phyloP scores from a whole-genome alignment of 1,284 basidiomycete genomes.

The Fistulinella cinereoalba region DNA sequence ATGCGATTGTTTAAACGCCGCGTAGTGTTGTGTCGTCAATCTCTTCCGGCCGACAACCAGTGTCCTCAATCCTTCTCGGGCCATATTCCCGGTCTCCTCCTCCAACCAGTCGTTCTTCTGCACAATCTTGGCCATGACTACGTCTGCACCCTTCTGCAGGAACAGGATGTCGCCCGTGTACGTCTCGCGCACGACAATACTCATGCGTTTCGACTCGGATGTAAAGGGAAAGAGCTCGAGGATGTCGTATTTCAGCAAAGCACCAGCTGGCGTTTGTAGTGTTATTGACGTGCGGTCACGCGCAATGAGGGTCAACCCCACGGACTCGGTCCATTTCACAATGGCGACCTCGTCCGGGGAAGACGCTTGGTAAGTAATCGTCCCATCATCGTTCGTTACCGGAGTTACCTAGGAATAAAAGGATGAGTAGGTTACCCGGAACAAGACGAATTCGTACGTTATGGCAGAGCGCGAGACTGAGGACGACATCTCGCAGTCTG shows the following conservation, averaged over 20 bases:
- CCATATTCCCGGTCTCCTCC: conserved; percentile 99
- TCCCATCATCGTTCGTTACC: conserved; percentile 90
- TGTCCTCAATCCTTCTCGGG: conserved; percentile 92
- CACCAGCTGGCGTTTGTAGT: conserved; percentile 66
- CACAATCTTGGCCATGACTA: conserved; percentile 95
- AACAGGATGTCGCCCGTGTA: conserved; percentile 93
- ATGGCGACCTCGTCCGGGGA: conserved; percentile 99
- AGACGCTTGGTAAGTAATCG: conserved; percentile 95
- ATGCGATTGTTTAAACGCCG: conserved; percentile 74
- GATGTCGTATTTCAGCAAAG: conserved; percentile 82
- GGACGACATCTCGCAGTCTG: conserved; percentile 89
- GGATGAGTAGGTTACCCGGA: background rate
- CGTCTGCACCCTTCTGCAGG: conserved; percentile 97
- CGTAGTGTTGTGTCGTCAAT: conserved; percentile 68
- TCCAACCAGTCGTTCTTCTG: conserved; percentile 99
- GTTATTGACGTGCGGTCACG: conserved; percentile 89
- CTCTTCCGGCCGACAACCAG: conserved; percentile 88
- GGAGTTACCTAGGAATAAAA: conserved; percentile 76
- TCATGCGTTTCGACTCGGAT: conserved; percentile 97
- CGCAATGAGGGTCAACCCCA: conserved; percentile 84
- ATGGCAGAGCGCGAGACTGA: conserved; percentile 93
- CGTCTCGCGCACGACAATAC: conserved; percentile 86
- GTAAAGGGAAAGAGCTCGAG: conserved; percentile 99
- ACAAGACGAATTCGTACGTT: conserved; percentile 60
- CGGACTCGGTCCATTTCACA: conserved; percentile 96